Conservation (phyloP, 2,329 filamentous ascomycete species). For the Rhexocercosporidium sp. region DNA sequence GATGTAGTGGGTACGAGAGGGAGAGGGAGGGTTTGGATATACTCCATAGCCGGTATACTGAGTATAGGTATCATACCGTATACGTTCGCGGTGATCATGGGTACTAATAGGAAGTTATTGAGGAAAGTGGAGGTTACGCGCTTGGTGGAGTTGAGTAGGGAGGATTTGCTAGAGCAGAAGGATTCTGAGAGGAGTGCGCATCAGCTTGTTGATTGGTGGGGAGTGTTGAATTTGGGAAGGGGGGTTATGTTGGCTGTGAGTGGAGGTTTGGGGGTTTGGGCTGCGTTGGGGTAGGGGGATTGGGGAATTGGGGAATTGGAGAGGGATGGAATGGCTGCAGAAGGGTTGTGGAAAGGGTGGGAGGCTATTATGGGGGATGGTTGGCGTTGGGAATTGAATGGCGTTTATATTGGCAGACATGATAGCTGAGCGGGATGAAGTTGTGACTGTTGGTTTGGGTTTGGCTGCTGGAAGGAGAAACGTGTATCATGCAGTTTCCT, state of each 20-base stretch:
- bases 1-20: not conserved
- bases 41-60: constrained; percentile 52
- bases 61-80: constrained; percentile 56
- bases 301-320: constrained; percentile 32
- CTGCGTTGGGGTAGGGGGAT: constrained; percentile 25
- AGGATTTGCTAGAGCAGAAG: constrained; percentile 45
- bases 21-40: constrained; percentile 32
- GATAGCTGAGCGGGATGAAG: no score
- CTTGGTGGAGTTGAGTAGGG: constrained; percentile 44
- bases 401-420: no score
- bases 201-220: constrained; percentile 61
- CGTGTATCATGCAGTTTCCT: no score
- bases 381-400: no score
- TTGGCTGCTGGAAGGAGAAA: no score
- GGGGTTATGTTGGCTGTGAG: constrained; percentile 40
- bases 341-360: not conserved
- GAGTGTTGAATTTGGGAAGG: constrained; percentile 54
- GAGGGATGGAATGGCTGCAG: not conserved
- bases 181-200: constrained; percentile 53
- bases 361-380: no score
- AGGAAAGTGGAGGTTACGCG: constrained; percentile 49
- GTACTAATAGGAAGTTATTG: constrained; percentile 54
- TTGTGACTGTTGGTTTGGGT: no score
- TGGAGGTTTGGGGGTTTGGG: constrained; percentile 37
- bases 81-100: constrained; percentile 50